Conservation (phyloP, 805 yeast species). For the Lipomyces kockii region DNA sequence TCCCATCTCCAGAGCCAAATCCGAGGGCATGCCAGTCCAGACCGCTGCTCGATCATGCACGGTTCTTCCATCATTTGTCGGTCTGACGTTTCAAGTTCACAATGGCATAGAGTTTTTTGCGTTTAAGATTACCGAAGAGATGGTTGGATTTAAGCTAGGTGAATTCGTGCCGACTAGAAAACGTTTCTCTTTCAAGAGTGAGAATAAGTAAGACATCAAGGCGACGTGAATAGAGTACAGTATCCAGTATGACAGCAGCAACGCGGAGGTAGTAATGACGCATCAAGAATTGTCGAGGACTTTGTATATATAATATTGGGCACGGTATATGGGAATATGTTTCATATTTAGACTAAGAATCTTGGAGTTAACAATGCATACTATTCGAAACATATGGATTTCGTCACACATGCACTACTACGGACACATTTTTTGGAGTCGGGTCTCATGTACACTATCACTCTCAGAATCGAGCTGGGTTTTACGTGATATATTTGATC, state of each 20-base stretch:
- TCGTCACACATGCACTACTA: background rate
- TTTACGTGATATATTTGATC: too few relatives aligned
- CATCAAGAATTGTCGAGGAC: too few relatives aligned
- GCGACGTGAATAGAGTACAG: too few relatives aligned
- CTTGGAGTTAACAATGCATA: background rate
- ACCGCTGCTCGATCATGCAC: constrained; percentile 97
- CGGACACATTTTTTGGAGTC: background rate
- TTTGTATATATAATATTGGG: background rate
- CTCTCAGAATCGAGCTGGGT: too few relatives aligned
- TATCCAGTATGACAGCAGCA: too few relatives aligned
- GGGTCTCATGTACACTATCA: too few relatives aligned
- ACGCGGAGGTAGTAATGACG: too few relatives aligned
- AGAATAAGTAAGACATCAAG: background rate
- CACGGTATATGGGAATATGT: background rate
- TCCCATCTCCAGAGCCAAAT: constrained; percentile 85
- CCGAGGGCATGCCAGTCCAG: constrained; percentile 82
- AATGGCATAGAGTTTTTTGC: constrained; percentile 95
- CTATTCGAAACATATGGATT: background rate
- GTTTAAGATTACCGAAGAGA: constrained; percentile 83
- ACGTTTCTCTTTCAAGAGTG: constrained; percentile 73
- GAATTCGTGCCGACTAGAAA: constrained; percentile 95
- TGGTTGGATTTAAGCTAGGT: constrained; percentile 96
- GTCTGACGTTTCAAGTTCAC: constrained; percentile 90
- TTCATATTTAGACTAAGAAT: background rate
- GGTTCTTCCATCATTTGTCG: constrained; percentile 93